Evolutionary conservation across 2,329 filamentous ascomycete genomes (phyloP).

Genomic region (Aureobasidium sp.): DNA sequence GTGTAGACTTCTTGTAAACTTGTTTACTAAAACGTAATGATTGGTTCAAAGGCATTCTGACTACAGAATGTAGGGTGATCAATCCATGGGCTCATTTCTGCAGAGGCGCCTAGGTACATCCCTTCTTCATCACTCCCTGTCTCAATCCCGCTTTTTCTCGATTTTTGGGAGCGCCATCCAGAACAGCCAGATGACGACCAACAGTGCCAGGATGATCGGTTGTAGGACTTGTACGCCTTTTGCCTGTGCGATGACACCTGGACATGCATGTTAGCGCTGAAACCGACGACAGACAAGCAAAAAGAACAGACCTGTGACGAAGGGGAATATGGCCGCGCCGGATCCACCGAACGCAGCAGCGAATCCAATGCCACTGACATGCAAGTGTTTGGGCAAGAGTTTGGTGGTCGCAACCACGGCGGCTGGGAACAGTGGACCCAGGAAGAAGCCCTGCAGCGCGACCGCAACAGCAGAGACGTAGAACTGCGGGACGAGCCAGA

Average conservation of each 20-base stretch:
- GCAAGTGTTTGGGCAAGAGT: conserved; percentile 61
- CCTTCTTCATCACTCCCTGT: too few relatives aligned
- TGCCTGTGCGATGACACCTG: conserved; percentile 58
- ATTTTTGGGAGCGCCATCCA: conserved; percentile 44
- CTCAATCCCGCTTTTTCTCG: conserved; percentile 32
- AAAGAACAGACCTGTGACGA: conserved; percentile 36
- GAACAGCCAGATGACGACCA: conserved; percentile 41
- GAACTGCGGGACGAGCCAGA: conserved; percentile 75
- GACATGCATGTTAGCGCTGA: too few relatives aligned
- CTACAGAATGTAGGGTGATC: too few relatives aligned
- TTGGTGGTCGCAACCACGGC: conserved; percentile 66
- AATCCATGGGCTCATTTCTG: too few relatives aligned
- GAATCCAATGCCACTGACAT: conserved; percentile 75
- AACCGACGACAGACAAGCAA: too few relatives aligned
- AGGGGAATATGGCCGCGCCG: conserved; percentile 60
- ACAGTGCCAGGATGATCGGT: conserved; percentile 48
- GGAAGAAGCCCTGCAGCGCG: conserved; percentile 65
- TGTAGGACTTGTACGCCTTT: conserved; percentile 48
- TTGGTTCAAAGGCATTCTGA: too few relatives aligned
- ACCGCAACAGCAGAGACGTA: conserved; percentile 65
- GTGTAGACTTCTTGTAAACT: too few relatives aligned
- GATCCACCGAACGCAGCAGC: conserved; percentile 67
- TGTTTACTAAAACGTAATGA: too few relatives aligned
- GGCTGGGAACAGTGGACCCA: conserved; percentile 70
- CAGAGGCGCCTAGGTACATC: too few relatives aligned